Conservation (phyloP, 345 rosid species). For the Schrenkiella parvula region DNA sequence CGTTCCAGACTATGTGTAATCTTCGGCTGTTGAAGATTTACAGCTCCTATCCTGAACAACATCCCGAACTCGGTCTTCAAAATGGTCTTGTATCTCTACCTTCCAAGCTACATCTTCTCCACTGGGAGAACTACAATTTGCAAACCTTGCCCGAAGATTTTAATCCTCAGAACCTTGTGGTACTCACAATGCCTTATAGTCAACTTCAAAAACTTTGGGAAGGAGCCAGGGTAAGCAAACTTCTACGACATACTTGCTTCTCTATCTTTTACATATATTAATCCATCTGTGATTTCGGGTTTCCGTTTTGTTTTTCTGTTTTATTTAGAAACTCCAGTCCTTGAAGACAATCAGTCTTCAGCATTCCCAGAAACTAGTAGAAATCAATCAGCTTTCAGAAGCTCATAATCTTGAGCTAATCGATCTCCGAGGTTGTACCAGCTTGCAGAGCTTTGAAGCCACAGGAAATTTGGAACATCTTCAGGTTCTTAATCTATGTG, state of each 20-base stretch:
- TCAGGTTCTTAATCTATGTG: conserved; percentile 2
- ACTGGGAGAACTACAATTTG: conserved; percentile 15
- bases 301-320: background rate
- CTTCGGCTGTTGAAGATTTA: conserved; percentile 16
- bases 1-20: background rate
- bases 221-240: conserved; percentile 28
- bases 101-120: conserved; percentile 1
- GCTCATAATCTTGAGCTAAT: background rate
- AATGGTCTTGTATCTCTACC: background rate
- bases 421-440: background rate
- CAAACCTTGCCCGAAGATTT: background rate
- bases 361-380: background rate
- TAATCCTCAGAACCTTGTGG: background rate
- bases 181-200: no score
- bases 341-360: conserved; percentile 3
- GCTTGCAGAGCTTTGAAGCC: conserved; percentile 3
- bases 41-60: background rate
- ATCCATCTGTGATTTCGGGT: background rate
- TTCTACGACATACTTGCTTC: background rate
- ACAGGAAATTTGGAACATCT: background rate
- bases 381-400: background rate
- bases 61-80: background rate
- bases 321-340: background rate
- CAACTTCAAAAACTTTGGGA: no score
- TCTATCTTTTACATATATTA: background rate